Base-by-base conservation (phyloP, 208 protist species). In the Leishmania turanica region DNA sequence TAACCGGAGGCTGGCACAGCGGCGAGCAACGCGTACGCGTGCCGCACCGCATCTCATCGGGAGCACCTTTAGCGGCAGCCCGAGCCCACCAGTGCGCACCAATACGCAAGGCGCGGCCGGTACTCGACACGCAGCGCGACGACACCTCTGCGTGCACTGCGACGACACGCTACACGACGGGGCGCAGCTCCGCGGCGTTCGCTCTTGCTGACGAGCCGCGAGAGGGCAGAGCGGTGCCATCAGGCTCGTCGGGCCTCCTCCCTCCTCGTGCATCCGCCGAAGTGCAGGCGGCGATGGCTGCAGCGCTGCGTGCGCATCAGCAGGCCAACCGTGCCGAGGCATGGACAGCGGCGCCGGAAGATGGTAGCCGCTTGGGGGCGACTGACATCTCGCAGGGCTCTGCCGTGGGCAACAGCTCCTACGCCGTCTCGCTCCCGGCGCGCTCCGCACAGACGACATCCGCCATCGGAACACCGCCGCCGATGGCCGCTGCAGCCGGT, bases 81-180 rank as follows among this genome's bases (percentile, higher is more conserved):
- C 11, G 2, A 34, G 31, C 17, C 17, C 49, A 77, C 72, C 19
- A 34, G 37, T 17, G 37, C 15, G 31, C 72, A 1, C 34, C 72
- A 45, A 47, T 34, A 65, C 56, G 74, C 74, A 79, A 72, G 60
- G 13, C 76, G 21, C 80, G 81, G 56, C 81, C 81, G 37, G 68
- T 84, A 65, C 51, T 84, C 17, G 76, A 84, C 76, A 53, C 40
- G 60, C 81, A 80, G 47, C 76, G 72, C 80, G 37, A 56, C 49
- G 77, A 56, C 49, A 58, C 17, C 17, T 74, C 75, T 19, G 47
- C 82, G 17, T 70, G 73, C 71, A 77, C 80, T 15, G 74, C 75
- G 45, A 85, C 82, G 27, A 85, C 82, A 31, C 82, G 64, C 34
- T 85, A 85, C 82, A 85, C 82, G 0, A 81, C 82, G 1, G 72